A percentile compares a stretch with the other conserved stretches of the same genome.
phyloP scores from a whole-genome alignment of 176 grass and related monocot genomes.

The Luzula sylvatica region DNA sequence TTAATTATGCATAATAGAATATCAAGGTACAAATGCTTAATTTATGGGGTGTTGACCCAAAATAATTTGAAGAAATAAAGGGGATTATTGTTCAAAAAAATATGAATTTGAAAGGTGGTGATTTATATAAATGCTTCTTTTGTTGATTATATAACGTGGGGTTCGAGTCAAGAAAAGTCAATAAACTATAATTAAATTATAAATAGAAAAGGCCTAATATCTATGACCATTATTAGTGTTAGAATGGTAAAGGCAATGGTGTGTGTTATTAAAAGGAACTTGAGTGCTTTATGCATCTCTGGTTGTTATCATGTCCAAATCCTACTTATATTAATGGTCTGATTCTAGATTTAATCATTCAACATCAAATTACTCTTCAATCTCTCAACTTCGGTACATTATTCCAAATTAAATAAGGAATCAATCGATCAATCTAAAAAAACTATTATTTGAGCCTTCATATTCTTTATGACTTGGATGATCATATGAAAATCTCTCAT shows the following conservation, averaged over 20 bases:
- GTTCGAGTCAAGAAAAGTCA: not conserved
- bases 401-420: too few relatives aligned
- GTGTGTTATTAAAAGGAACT: not conserved
- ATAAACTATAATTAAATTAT: not conserved
- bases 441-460: too few relatives aligned
- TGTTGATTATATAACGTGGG: not conserved
- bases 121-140: not conserved
- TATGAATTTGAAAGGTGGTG: too few relatives aligned
- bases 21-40: too few relatives aligned
- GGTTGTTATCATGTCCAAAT: not conserved
- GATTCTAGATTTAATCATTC: too few relatives aligned
- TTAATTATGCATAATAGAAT: too few relatives aligned
- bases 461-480: too few relatives aligned
- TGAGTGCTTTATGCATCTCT: conserved; percentile 5
- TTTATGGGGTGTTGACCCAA: too few relatives aligned
- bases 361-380: not conserved
- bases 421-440: too few relatives aligned
- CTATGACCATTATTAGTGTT: conserved; percentile 14
- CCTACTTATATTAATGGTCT: conserved; percentile 3
- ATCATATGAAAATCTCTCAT: too few relatives aligned
- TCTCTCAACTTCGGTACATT: not conserved
- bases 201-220: not conserved
- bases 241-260: not conserved
- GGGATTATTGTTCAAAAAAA: too few relatives aligned
- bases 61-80: too few relatives aligned